A percentile compares a stretch with the other conserved stretches of the same genome.
Evolutionary conservation across 257 asterid genomes (phyloP).

Genomic region (Solanum sejunctum): DNA sequence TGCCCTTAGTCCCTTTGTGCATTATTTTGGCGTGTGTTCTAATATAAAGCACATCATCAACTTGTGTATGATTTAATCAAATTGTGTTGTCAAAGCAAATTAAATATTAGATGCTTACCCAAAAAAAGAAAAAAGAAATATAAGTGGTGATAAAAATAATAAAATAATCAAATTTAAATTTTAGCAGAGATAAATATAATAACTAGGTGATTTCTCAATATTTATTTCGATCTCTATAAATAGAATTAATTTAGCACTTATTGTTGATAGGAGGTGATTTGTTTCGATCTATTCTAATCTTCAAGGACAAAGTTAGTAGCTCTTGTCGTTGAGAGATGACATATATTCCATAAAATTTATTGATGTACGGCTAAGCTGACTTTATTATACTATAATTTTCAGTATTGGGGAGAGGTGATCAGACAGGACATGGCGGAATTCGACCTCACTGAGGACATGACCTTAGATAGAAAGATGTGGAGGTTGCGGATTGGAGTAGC

Average conservation of each 20-base stretch:
- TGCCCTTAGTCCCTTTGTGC: too few relatives aligned
- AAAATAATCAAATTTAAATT: background rate
- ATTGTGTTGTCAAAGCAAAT: background rate
- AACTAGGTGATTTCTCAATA: background rate
- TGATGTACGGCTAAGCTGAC: too few relatives aligned
- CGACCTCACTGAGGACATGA: too few relatives aligned
- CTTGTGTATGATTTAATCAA: background rate
- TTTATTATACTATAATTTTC: background rate
- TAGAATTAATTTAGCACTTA: too few relatives aligned
- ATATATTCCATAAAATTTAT: background rate
- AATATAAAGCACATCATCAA: background rate
- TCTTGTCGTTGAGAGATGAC: too few relatives aligned
- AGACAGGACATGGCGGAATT: too few relatives aligned
- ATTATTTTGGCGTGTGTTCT: too few relatives aligned
- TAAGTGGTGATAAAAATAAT: background rate
- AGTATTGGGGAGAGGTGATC: too few relatives aligned
- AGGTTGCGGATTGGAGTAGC: too few relatives aligned
- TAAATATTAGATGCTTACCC: background rate
- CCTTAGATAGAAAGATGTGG: too few relatives aligned
- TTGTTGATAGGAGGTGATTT: rapidly evolving
- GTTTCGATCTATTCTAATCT: background rate
- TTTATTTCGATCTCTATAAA: background rate
- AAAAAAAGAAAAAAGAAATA: background rate
- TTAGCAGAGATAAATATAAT: background rate
- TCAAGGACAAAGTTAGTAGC: background rate